Base-by-base conservation (phyloP, 2,329 filamentous ascomycete species). In the Cordyceps fumosorosea region DNA sequence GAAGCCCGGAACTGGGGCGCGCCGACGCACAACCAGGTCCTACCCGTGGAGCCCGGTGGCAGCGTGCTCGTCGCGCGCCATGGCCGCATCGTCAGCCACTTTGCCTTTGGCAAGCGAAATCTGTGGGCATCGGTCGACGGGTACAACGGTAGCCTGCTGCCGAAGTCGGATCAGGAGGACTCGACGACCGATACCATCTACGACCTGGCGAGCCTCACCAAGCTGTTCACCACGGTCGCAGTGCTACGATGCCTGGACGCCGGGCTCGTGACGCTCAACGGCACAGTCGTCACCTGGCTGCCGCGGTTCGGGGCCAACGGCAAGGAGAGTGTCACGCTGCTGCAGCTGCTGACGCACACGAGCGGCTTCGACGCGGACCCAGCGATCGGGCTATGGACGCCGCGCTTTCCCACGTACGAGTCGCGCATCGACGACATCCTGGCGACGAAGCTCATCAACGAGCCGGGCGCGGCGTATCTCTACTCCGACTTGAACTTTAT, bases 201-300 rank as follows among this genome's bases (percentile, higher is more conserved):
- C 64, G 73, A 75, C 64, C 69, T 75, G 70, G 74, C 74, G 44
- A 75, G 73, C 62, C 63, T 76, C 34, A 73, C 74, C 7, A 76
- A 76, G 65, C 62, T 76, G 29, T 75, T 74, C 57, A 75, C 73
- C n/a, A 68, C 72, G 0, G 67, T 74, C 4, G 72, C 72, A 0
- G 69, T 66, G 8, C 66, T 75, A 47, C 67, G 72, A 3, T 64
- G 69, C 44, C 62, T 74, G 7, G 73, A 75, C 56, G 60, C 64
- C 3, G 67, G 64, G 11, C 65, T 61, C 1, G 63, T 73, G 29
- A 60, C 29, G 2, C 64, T 72, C 16, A 67, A 72, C 47, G 67
- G 63, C 14, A 71, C 69, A 1, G 73, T 73, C 8, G 68, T 69
- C 6, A 67, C 65, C 14, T 74, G 72, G 51, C 64, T 75, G 53